Base-by-base conservation (phyloP, 352 stramenopile species). In the Pythium aquatile region DNA sequence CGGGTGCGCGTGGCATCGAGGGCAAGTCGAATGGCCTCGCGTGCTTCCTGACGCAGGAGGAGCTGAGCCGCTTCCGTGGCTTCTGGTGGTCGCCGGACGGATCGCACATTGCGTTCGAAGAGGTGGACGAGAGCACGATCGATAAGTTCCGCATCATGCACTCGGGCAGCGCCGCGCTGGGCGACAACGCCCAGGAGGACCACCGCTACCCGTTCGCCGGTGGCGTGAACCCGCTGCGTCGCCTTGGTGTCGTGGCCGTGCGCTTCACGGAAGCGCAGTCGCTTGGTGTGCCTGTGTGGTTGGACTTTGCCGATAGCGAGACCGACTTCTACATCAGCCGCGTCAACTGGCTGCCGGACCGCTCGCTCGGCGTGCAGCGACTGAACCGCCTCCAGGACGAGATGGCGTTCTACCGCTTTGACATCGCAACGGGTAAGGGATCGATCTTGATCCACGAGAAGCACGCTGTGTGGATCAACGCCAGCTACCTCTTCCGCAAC, bases 1-100 rank as follows among this genome's bases (percentile, higher is more conserved):
- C 68, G 1, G 91, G 90, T 17, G 93, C 89, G 20, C 71, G 87
- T 57, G 79, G 72, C 49, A 57, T 82, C 28, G 75, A 77, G 8
- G 88, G 88, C 29, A 84, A 89, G 48, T 97, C 84, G 28, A 94
- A 98, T 75, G 97, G 96, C 2, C 66, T 99, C 13, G 96, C 97
- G n/a, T 98, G 98, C 75, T 99, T 98, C 75, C 69, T 99, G 10
- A 98, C 97, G 7, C 94, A 98, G 69, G 97, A 99, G 76, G 96
- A 99, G 76, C 96, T 99, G 70, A 96, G 96, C 69, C 88, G 96
- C 32, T 99, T 98, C 78, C 76, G 89, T 44, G 97, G 97, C 49
- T 99, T 98, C 78, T 99, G 97, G 97, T 98, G 93, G 92, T 90
- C 88, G 24, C 87, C 90, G 0, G 87, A 98, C 74, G 94, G 83